Percentiles rank a stretch among this genome's conserved stretches.
These are phyloP conservation scores for Chlamydomonas applanata DNA, from an alignment of 139 green algal species.

Conservation along the genomic window DNA sequence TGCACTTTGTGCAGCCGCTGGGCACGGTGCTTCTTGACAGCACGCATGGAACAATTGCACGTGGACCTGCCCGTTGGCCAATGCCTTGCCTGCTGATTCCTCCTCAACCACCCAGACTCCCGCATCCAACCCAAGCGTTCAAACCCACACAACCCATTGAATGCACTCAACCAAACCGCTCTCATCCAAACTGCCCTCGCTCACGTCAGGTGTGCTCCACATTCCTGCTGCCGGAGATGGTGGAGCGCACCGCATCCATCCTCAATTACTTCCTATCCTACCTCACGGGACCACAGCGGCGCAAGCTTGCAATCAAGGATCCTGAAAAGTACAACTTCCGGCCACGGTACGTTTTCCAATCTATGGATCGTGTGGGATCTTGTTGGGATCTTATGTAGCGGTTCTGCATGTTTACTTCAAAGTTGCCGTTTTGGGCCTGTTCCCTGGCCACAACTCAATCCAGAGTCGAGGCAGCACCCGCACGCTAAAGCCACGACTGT, in stretches of 20 bases:
- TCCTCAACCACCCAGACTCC: neutral
- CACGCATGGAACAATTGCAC: too few relatives aligned
- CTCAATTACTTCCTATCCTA: slow-evolving; percentile 96
- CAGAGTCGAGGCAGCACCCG: too few relatives aligned
- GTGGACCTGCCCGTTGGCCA: too few relatives aligned
- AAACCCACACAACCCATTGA: neutral
- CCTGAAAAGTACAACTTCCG: slow-evolving; percentile 86
- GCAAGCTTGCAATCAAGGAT: slow-evolving; percentile 60
- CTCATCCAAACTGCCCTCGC: neutral
- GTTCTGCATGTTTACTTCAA: too few relatives aligned
- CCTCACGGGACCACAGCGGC: slow-evolving; percentile 71
- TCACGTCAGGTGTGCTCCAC: slow-evolving; percentile 29
- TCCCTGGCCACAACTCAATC: too few relatives aligned
- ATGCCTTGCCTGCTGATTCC: neutral
- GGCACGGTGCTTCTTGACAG: too few relatives aligned
- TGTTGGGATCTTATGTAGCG: too few relatives aligned
- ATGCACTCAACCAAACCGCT: neutral
- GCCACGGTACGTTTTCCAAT: slow-evolving; percentile 20
- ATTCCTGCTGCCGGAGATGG: slow-evolving; percentile 78
- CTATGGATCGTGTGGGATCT: too few relatives aligned
- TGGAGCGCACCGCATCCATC: slow-evolving; percentile 82
- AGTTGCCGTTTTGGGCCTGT: too few relatives aligned
- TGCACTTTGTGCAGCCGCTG: too few relatives aligned
- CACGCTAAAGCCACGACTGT: neutral
- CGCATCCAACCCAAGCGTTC: neutral